These are phyloP conservation scores for Zea mays DNA, from an alignment of 176 grass and related monocot species.

Conservation along the genomic window Zm-B73-REFERENCE-NAM-5.0 NC_050098.1:23353501-23354000, in stretches of 20 bases:
- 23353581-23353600: slow-evolving; percentile 44
- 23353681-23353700: slow-evolving; percentile 61
- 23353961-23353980: slow-evolving; percentile 76
- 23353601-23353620: slow-evolving; percentile 61
- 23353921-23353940: slow-evolving; percentile 75
- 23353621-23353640: slow-evolving; percentile 70
- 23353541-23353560: slow-evolving; percentile 65
- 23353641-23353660: slow-evolving; percentile 54
- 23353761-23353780: neutral
- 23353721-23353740: neutral
- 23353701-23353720: slow-evolving; percentile 61
- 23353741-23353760: no score
- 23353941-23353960: slow-evolving; percentile 74
- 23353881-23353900: slow-evolving; percentile 45
- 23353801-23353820: no score
- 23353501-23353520: slow-evolving; percentile 55
- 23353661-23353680: slow-evolving; percentile 72
- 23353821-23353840: neutral
- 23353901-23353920: slow-evolving; percentile 35
- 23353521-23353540: slow-evolving; percentile 63
- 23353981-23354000: slow-evolving; percentile 65
- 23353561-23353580: slow-evolving; percentile 62
- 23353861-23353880: slow-evolving; percentile 31
- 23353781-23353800: no score
- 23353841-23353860: slow-evolving; percentile 62